phyloP scores from a whole-genome alignment of 345 rosid species.

The Citrus sp. region DNA sequence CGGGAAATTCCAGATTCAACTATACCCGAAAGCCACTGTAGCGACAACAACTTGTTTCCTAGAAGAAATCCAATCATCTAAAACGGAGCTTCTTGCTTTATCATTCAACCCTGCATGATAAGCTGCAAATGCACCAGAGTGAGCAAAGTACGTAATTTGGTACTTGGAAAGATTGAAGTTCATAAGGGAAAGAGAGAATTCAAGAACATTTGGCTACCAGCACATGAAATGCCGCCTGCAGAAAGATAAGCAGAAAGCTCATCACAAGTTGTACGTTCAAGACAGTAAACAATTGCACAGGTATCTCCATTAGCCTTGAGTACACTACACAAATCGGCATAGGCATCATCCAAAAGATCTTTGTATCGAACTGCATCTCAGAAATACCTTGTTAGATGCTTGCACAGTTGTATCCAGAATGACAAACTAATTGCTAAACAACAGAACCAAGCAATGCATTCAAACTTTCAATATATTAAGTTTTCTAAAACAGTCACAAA shows the following conservation, averaged over 20 bases:
- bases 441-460: not conserved
- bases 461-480: not conserved
- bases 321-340: constrained; percentile 61
- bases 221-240: constrained; percentile 72
- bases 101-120: constrained; percentile 92
- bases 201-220: constrained; percentile 44
- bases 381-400: constrained; percentile 35
- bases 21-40: constrained; percentile 98
- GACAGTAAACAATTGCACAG: constrained; percentile 93
- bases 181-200: not conserved
- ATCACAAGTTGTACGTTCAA: constrained; percentile 92
- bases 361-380: constrained; percentile 77
- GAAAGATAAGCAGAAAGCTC: constrained; percentile 73
- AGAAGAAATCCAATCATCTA: constrained; percentile 91
- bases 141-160: not conserved
- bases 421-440: not conserved
- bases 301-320: constrained; percentile 66
- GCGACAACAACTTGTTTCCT: constrained; percentile 95
- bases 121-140: constrained; percentile 46
- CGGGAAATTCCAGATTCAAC: constrained; percentile 4
- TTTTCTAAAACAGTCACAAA: not conserved
- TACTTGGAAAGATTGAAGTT: not conserved
- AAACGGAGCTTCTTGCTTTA: constrained; percentile 69
- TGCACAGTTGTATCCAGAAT: not conserved
- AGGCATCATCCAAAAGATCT: constrained; percentile 75